Evolutionary conservation across 108 stramenopile species (phyloP).

Genomic region (Discostella pseudostelligera): DNA sequence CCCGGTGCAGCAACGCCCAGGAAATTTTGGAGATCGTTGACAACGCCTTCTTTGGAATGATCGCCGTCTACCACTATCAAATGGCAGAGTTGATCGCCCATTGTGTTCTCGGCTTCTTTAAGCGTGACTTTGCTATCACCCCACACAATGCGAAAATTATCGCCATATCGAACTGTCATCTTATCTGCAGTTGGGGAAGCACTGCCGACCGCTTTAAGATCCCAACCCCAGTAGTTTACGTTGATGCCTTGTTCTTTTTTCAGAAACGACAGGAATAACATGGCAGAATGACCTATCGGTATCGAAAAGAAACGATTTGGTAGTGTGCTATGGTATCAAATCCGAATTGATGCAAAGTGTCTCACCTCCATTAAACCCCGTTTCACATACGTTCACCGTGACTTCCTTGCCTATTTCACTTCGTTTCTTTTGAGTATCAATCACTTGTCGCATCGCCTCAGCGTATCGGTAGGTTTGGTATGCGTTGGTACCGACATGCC

Average conservation of each 20-base stretch:
- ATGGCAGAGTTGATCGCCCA: slow-evolving; percentile 15
- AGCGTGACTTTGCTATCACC: slow-evolving; percentile 13
- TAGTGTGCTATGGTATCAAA: not conserved
- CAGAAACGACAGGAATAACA: slow-evolving; percentile 20
- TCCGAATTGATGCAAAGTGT: not conserved
- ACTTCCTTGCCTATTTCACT: not conserved
- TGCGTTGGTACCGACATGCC: slow-evolving; percentile 22
- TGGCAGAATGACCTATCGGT: slow-evolving; percentile 14
- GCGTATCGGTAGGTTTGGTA: slow-evolving; percentile 20
- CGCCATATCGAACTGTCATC: not conserved
- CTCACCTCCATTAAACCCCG: slow-evolving; percentile 18
- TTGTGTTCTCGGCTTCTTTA: slow-evolving; percentile 5
- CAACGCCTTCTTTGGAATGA: slow-evolving; percentile 19
- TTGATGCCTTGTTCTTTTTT: slow-evolving; percentile 2
- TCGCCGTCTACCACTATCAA: slow-evolving; percentile 21
- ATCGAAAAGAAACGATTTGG: not conserved
- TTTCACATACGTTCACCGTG: slow-evolving; percentile 18
- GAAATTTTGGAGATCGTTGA: slow-evolving; percentile 13
- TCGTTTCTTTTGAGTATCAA: not conserved
- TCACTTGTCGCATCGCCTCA: slow-evolving; percentile 13
- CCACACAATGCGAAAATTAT: slow-evolving; percentile 17
- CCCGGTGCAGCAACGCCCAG: slow-evolving; percentile 10
- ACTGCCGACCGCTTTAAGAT: slow-evolving; percentile 3
- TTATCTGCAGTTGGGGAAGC: slow-evolving; percentile 7
- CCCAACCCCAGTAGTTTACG: slow-evolving; percentile 8